A percentile compares a stretch with the other conserved stretches of the same genome.
phyloP scores from a whole-genome alignment of 495 filamentous ascomycete species.

The Parathielavia appendiculata region DNA sequence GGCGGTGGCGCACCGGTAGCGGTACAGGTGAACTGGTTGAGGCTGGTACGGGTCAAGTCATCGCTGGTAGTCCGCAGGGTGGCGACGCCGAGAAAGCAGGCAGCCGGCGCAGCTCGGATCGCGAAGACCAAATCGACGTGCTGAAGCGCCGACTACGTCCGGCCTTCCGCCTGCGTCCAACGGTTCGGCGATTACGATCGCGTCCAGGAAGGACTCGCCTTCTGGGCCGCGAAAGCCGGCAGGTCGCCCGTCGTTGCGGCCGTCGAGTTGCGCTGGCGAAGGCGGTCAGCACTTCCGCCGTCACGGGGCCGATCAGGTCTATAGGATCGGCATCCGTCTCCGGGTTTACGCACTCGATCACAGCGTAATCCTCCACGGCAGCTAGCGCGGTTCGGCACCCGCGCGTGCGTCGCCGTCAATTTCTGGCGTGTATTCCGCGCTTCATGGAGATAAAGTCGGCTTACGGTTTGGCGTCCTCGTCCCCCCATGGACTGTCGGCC shows the following conservation, averaged over 20 bases:
- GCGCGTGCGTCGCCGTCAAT: background rate
- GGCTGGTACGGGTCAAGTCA: no score
- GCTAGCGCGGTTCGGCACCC: background rate
- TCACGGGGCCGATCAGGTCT: background rate
- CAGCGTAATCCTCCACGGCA: background rate
- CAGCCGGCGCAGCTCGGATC: no score
- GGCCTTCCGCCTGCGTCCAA: background rate
- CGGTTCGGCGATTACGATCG: background rate
- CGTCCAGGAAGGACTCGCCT: background rate
- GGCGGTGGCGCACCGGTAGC: no score
- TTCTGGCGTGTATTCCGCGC: background rate
- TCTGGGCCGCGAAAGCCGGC: no score
- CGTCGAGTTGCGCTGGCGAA: no score
- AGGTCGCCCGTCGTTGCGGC: no score
- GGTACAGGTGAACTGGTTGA: no score
- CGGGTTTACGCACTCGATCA: background rate
- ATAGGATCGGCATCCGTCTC: background rate
- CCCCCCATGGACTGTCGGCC: background rate
- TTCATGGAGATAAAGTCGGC: background rate
- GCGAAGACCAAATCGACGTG: no score
- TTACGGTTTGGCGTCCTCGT: background rate
- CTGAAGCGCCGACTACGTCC: background rate
- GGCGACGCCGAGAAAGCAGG: background rate
- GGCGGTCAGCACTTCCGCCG: no score
- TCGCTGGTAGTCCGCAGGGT: background rate